Conservation (phyloP, 768 basidiomycete genomes). For the Lactarius evosmus region DNA sequence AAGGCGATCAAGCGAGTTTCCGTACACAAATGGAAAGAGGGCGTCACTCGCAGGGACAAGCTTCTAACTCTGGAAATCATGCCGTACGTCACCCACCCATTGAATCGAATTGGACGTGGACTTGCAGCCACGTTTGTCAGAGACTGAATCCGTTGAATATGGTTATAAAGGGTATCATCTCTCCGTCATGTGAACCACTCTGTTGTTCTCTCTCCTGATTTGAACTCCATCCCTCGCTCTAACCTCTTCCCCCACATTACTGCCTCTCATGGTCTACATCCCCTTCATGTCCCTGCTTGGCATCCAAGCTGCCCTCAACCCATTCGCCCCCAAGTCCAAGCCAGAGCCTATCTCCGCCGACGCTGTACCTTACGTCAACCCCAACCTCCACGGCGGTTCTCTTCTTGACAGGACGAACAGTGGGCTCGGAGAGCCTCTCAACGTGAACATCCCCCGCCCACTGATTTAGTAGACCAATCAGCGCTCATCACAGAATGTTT, state of each 20-base stretch:
- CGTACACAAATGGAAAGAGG: background rate
- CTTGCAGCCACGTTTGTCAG: background rate
- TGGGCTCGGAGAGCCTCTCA: conserved; percentile 26
- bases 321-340: background rate
- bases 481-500: background rate
- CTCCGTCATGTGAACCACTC: background rate
- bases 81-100: background rate
- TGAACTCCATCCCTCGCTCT: background rate
- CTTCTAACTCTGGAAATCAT: background rate
- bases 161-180: background rate
- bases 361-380: conserved; percentile 1
- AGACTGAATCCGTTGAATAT: background rate
- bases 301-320: conserved; percentile 2
- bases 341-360: background rate
- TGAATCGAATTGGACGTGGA: background rate
- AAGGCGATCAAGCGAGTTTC: background rate
- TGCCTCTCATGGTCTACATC: conserved; percentile 8
- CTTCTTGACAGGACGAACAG: background rate
- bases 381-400: background rate
- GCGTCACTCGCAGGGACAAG: background rate
- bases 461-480: background rate
- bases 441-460: conserved; percentile 8
- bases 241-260: too few relatives aligned
- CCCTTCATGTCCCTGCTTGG: conserved; percentile 7
- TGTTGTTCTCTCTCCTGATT: background rate